Percentiles rank a stretch among this genome's conserved stretches.
Conservation (phyloP, 768 basidiomycete species). For the Pluteus cervinus region DNA sequence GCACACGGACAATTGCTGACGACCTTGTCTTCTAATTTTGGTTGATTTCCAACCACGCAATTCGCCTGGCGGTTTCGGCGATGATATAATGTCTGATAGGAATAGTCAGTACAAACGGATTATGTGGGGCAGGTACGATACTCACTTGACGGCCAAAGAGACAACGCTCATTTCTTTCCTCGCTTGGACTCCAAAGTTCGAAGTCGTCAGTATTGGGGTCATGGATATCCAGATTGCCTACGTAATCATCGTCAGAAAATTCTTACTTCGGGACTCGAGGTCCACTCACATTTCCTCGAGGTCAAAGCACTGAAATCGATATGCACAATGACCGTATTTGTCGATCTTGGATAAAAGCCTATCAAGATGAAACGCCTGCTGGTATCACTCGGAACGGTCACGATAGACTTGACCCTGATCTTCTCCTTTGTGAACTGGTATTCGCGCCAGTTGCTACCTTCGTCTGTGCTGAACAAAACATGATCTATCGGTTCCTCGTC, state of each 20-base stretch:
- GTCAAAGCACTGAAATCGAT: constrained; percentile 86
- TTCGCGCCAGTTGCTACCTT: constrained; percentile 83
- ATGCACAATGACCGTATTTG: constrained; percentile 65
- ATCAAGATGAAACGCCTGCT: constrained; percentile 88
- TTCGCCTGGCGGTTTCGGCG: constrained; percentile 74
- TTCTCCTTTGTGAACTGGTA: constrained; percentile 76
- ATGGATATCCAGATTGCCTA: constrained; percentile 65
- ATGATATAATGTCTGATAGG: constrained; percentile 76
- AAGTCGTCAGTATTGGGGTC: constrained; percentile 88
- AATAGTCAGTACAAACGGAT: neutral
- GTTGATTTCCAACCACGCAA: constrained; percentile 77
- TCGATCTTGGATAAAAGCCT: constrained; percentile 48
- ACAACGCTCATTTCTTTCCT: constrained; percentile 81
- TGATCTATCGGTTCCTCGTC: constrained; percentile 92
- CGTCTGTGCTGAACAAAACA: constrained; percentile 84
- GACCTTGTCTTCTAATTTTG: constrained; percentile 44
- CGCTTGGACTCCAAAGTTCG: constrained; percentile 94
- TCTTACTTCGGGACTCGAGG: constrained; percentile 1
- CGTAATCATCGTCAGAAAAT: neutral
- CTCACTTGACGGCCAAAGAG: constrained; percentile 86
- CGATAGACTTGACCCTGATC: constrained; percentile 68
- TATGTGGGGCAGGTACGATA: neutral
- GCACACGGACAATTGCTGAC: constrained; percentile 72
- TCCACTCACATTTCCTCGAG: constrained; percentile 59
- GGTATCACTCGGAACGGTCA: constrained; percentile 87